Base-by-base conservation (phyloP, 2,329 filamentous ascomycete genomes). In the Fusarium veterinarium region DNA sequence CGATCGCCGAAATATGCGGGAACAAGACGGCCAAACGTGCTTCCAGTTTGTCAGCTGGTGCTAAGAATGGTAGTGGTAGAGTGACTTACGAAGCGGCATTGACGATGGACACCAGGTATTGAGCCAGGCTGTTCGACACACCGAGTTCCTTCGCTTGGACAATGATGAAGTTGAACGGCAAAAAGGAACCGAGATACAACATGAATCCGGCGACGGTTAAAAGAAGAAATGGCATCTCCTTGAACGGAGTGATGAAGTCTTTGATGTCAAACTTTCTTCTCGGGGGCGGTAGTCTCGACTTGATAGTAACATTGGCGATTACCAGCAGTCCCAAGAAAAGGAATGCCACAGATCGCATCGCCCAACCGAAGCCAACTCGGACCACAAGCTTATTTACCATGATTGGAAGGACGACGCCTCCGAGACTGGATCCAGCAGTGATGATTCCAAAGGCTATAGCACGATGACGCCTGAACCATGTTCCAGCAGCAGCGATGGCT, bases 341-440 rank as follows among this genome's bases (percentile, higher is more conserved):
- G 30, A 85, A 83, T 9, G 79, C 83, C 5, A 76, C 77, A 5
- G 76, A 81, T 41, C 83, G 79, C 79, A 85, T 83, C 6, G 83
- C 75, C 83, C 83, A 85, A 1, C 76, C 76, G 28, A 81, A 85
- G 0, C 83, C 83, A 28, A 83, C 66, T 3, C 64, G 40, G 0
- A 64, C 59, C 14, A 83, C 83, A 5, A 85, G 68, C 11, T 77
- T 79, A 1, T 72, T 79, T 5, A 84, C 73, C 79, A 84, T 83
- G 64, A 85, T 82, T 5, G 83, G 83, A 30, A 84, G 81, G 11
- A 84, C 74, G 19, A 84, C 80, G 28, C 83, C 83, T 3, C 83
- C 83, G 4, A 85, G 67, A 13, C 78, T 80, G 0, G 81, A 82
- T 2, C 81, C 81, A 1, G 80, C 81, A 0, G 80, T 77, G 1